Evolutionary conservation across 2,329 filamentous ascomycete species (phyloP).

Genomic region (Cytospora chrysosperma): DNA sequence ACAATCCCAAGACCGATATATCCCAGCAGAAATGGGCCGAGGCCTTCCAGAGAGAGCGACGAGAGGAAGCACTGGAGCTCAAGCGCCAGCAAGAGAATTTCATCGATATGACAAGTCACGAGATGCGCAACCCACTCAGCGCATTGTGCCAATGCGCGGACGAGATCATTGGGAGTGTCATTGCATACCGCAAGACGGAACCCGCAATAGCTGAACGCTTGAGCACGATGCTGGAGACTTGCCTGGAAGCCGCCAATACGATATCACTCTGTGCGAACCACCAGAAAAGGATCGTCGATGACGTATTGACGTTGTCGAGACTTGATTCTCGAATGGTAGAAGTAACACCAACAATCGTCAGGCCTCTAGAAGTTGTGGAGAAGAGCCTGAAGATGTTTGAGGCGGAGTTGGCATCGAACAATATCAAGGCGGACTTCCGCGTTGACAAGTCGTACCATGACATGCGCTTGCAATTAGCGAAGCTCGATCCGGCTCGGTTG

Average conservation of each 20-base stretch:
- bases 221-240: conserved; percentile 50
- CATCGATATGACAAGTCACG: conserved; percentile 72
- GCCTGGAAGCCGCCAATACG: conserved; percentile 75
- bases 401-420: conserved; percentile 68
- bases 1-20: conserved; percentile 64
- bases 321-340: conserved; percentile 73
- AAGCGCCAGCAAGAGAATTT: conserved; percentile 73
- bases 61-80: conserved; percentile 77
- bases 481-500: conserved; percentile 71
- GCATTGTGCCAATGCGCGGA: conserved; percentile 76
- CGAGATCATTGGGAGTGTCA: conserved; percentile 59
- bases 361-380: conserved; percentile 65
- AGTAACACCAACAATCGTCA: conserved; percentile 68
- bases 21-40: conserved; percentile 84
- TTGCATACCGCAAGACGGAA: conserved; percentile 36
- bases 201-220: conserved; percentile 39
- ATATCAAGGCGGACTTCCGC: conserved; percentile 68
- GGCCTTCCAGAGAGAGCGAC: conserved; percentile 72
- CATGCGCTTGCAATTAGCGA: conserved; percentile 68
- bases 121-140: conserved; percentile 74
- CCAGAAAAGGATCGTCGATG: conserved; percentile 76
- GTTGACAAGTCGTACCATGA: conserved; percentile 67
- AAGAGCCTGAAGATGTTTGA: conserved; percentile 77
- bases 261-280: conserved; percentile 78
- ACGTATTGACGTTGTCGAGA: conserved; percentile 72